These are phyloP conservation scores for Marasmius oreades DNA, from an alignment of 1,284 basidiomycete species.

Conservation along the genomic window DNA sequence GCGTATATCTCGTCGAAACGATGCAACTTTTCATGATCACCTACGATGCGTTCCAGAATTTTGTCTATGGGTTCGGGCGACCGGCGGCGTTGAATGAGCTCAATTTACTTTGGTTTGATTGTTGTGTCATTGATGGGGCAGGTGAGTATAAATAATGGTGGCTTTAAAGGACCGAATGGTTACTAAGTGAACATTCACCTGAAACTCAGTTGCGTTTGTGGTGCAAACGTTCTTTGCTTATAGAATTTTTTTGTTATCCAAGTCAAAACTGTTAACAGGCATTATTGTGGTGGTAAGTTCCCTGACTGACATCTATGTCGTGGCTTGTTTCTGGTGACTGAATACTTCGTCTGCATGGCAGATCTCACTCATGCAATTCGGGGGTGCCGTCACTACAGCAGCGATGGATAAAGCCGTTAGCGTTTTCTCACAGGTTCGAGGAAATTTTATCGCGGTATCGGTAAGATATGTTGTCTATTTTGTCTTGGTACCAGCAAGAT, in stretches of 20 bases:
- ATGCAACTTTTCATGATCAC: not conserved
- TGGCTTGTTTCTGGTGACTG: no score
- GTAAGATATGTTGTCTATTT: no score
- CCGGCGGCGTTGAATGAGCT: not conserved
- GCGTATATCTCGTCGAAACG: not conserved
- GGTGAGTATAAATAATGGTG: not conserved
- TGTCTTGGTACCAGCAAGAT: no score
- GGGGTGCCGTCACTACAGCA: no score
- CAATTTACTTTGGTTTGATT: not conserved
- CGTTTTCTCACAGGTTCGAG: no score
- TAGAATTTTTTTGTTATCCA: not conserved
- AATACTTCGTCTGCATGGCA: no score
- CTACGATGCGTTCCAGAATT: not conserved
- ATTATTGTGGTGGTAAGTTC: not conserved
- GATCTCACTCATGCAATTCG: no score
- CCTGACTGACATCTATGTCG: not conserved
- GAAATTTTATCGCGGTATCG: no score
- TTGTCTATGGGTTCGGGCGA: not conserved
- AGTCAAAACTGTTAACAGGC: not conserved
- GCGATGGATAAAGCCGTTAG: no score
- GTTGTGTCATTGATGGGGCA: slow-evolving; percentile 1
- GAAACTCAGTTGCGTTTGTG: not conserved
- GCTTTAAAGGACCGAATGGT: no score
- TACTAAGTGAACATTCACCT: not conserved
- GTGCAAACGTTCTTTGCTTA: not conserved